Base-by-base conservation (phyloP, 352 stramenopile genomes). In the Phytopythium boreale region DNA sequence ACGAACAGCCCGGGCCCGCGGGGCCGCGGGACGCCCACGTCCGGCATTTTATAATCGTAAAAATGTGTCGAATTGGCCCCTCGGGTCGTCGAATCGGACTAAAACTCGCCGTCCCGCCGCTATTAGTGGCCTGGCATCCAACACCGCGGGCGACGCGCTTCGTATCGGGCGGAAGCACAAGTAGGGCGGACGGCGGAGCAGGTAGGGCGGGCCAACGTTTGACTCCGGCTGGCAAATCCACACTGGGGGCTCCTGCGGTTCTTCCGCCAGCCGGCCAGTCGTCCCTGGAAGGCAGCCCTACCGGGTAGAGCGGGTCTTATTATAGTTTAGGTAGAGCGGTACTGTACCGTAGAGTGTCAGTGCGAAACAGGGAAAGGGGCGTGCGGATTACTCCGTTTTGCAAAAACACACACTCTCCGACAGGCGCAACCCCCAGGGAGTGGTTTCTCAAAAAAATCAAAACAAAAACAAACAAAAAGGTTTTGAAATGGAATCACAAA, bases 1-100 rank as follows among this genome's bases (percentile, higher is more conserved):
- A 15, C 12, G 49, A 56, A 11, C 8, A 36, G 31, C 31, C 8
- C 31, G 5, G 15, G 15, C 15, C 14, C 41, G 39, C 39, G 39
- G 39, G 39, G 0, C 44, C 44, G 44, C n/a, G 44, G 8, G n/a
- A 8, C 15, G 15, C 41, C 15, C 6, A n/a, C 41, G 41, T 47
- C 24, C 49, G 49, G 49, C 49, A 56, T 56, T 14, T 14, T 50
- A 14, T 43, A 43, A 43, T 43, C 11, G 36, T 17, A 15, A n/a
- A 49, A 49, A 49, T n/a, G 43, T 26, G 44, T 50, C 44, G 44
- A 50, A 27, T 27, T 50, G 49, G 49, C 49, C 26, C 22, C 49
- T 0, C 5, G 15, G 41, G 19, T 47, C 19, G 41, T 47, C 41
- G 19, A 2, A 15, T 44, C 14, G 37, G 19, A 36, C 31, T 36